These are phyloP conservation scores for Mayamaea pseudoterrestris DNA, from an alignment of 108 stramenopile genomes.

Conservation along the genomic window DNA sequence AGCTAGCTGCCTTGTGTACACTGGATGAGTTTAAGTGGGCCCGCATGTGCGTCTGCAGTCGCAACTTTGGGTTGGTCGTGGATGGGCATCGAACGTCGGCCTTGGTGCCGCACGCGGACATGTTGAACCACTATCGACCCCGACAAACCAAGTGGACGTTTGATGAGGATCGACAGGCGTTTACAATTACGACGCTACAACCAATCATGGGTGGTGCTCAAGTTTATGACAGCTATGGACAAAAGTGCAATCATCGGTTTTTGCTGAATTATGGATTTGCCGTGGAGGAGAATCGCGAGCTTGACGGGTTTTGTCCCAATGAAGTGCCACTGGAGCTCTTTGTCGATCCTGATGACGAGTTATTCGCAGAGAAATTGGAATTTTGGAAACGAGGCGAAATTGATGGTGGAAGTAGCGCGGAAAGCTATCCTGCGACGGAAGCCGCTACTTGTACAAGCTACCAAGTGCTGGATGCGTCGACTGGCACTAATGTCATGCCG, in stretches of 20 bases:
- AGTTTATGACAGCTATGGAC: constrained; percentile 98
- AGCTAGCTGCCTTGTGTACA: constrained; percentile 56
- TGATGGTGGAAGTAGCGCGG: background rate
- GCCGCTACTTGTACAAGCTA: too few species aligned
- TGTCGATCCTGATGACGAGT: constrained; percentile 44
- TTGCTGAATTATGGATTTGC: constrained; percentile 99
- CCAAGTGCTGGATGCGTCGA: background rate
- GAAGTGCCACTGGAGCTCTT: constrained; percentile 85
- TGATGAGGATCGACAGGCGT: constrained; percentile 90
- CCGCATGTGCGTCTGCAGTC: constrained; percentile 94
- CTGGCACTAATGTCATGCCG: background rate
- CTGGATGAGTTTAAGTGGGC: constrained; percentile 97
- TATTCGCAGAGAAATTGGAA: constrained; percentile 52
- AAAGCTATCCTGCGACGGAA: background rate
- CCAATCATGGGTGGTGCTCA: constrained; percentile 69
- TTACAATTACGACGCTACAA: constrained; percentile 92
- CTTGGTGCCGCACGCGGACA: constrained; percentile 98
- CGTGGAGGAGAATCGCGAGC: constrained; percentile 92
- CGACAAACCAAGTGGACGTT: constrained; percentile 99
- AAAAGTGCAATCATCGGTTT: constrained; percentile 99
- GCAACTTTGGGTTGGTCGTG: constrained; percentile 96
- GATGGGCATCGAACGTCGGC: constrained; percentile 91
- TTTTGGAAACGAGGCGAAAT: constrained; percentile 85
- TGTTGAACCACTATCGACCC: constrained; percentile 98
- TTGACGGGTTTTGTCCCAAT: constrained; percentile 97